A percentile compares a stretch with the other conserved stretches of the same genome.
Conservation (phyloP, 1,139 yeast species). For the Taphrina populina region DNA sequence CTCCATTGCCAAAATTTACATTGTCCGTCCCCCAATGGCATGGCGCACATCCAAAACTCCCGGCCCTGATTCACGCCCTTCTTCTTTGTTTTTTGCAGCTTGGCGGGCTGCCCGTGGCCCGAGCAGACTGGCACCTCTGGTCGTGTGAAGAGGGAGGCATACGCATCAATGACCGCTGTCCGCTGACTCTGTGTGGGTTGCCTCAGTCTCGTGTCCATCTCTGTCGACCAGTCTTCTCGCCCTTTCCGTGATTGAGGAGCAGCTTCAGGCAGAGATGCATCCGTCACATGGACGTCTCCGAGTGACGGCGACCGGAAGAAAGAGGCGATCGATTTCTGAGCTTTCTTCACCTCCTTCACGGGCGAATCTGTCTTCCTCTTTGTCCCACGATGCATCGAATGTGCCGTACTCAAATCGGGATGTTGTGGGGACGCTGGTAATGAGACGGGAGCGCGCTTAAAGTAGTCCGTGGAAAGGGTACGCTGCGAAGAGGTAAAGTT, state of each 20-base stretch:
- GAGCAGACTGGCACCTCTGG: constrained; percentile 43
- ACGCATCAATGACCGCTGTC: constrained; percentile 34
- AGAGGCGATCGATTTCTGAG: constrained; percentile 7
- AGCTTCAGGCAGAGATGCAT: no score
- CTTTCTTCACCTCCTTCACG: neutral
- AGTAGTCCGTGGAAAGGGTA: constrained; percentile 37
- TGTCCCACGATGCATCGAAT: neutral
- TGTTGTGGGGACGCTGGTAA: constrained; percentile 9
- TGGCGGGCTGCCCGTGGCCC: constrained; percentile 46
- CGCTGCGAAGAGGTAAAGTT: constrained; percentile 37
- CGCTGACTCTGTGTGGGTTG: neutral
- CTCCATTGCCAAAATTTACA: constrained; percentile 47
- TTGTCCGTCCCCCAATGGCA: constrained; percentile 44
- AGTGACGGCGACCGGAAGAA: constrained; percentile 19
- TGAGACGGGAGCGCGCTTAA: no score
- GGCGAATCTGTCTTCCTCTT: neutral
- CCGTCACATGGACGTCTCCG: no score
- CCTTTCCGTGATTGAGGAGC: neutral
- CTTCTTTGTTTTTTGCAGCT: constrained; percentile 43
- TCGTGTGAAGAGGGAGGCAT: constrained; percentile 43
- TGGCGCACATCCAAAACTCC: constrained; percentile 48
- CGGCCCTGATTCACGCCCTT: constrained; percentile 47
- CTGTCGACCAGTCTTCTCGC: neutral
- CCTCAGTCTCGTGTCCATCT: neutral
- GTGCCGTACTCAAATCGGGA: constrained; percentile 9